Percentiles rank a stretch among this genome's conserved stretches.
Evolutionary conservation across 805 yeast genomes (phyloP).

Genomic region (Komagataella populi): DNA sequence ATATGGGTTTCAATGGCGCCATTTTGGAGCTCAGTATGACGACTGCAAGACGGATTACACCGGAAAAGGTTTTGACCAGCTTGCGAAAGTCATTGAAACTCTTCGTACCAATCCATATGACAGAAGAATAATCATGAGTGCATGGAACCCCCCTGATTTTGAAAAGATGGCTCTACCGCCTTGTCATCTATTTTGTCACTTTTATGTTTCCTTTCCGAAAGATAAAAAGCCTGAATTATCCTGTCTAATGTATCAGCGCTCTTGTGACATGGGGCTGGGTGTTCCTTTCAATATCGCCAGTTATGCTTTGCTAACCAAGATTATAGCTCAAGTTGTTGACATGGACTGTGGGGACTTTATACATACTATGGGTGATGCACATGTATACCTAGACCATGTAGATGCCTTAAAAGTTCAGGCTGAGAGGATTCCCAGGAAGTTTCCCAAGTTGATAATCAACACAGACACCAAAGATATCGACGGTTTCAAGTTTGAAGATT

Average conservation of each 20-base stretch:
- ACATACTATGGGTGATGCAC: conserved; percentile 95
- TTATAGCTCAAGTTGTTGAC: conserved; percentile 93
- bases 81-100: conserved; percentile 64
- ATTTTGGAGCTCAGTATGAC: conserved; percentile 86
- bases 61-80: conserved; percentile 85
- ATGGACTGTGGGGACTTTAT: conserved; percentile 93
- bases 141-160: conserved; percentile 98
- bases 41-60: conserved; percentile 82
- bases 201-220: conserved; percentile 78
- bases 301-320: conserved; percentile 79
- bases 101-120: conserved; percentile 86
- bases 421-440: conserved; percentile 56
- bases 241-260: conserved; percentile 86
- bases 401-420: conserved; percentile 82
- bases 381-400: conserved; percentile 85
- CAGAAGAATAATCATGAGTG: conserved; percentile 85
- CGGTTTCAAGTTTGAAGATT: conserved; percentile 82
- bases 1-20: conserved; percentile 99
- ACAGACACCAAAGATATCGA: conserved; percentile 64
- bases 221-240: conserved; percentile 54
- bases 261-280: conserved; percentile 99
- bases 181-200: conserved; percentile 93
- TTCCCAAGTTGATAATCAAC: conserved; percentile 68
- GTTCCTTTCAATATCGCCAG: conserved; percentile 98
- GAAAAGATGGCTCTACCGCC: conserved; percentile 95